Evolutionary conservation across 495 filamentous ascomycete species (phyloP).

Genomic region (Tuber indicum): DNA sequence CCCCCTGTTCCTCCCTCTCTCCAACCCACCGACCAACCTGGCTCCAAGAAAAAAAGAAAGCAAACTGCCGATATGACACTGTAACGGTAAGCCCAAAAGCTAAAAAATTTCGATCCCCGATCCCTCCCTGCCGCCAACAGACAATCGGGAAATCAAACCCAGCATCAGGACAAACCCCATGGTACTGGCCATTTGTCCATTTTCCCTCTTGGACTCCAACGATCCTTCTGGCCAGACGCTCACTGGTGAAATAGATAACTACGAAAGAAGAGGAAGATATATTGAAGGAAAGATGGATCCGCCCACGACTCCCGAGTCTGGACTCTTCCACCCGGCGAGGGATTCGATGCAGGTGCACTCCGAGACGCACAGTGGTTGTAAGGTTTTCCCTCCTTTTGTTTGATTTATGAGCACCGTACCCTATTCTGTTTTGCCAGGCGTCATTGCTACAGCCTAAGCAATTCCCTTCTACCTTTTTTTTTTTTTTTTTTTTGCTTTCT

Average conservation of each 20-base stretch:
- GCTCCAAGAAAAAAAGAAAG: not conserved
- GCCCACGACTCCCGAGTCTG: slow-evolving; percentile 28
- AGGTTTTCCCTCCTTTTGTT: slow-evolving; percentile 16
- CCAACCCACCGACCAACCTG: not conserved
- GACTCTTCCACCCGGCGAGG: slow-evolving; percentile 19
- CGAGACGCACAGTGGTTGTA: slow-evolving; percentile 33
- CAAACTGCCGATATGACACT: slow-evolving; percentile 5
- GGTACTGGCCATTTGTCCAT: not conserved
- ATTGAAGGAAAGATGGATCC: slow-evolving; percentile 23
- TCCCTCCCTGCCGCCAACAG: slow-evolving; percentile 19
- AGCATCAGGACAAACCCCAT: not conserved
- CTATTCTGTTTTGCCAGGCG: not conserved
- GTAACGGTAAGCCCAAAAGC: not conserved
- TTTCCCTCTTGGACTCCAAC: not conserved
- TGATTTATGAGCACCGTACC: not conserved
- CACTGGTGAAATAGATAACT: not conserved
- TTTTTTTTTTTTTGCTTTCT: not conserved
- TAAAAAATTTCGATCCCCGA: slow-evolving; percentile 8
- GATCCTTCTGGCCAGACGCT: not conserved
- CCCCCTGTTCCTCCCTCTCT: slow-evolving; percentile 1
- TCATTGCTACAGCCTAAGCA: not conserved
- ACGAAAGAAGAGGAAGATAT: not conserved
- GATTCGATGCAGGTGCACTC: slow-evolving; percentile 32
- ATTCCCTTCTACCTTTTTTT: not conserved
- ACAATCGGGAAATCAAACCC: slow-evolving; percentile 1